Conservation (phyloP, 2,329 filamentous ascomycete genomes). For the Elsinoe arachidis region DNA sequence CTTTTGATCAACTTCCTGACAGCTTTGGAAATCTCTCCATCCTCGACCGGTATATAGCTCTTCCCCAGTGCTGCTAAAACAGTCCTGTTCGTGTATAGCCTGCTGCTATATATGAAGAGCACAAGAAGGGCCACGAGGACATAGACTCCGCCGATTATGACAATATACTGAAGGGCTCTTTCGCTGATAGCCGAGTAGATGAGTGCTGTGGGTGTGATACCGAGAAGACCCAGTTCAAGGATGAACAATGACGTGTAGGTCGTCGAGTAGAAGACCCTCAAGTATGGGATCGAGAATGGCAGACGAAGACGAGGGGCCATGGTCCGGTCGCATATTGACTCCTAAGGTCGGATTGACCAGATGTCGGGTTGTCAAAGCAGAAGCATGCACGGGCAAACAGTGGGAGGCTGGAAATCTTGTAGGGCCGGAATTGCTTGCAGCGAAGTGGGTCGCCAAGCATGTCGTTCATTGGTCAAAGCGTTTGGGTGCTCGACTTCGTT, state of each 20-base stretch:
- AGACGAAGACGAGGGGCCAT: constrained; percentile 17
- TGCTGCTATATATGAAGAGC: constrained; percentile 66
- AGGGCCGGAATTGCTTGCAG: constrained; percentile 7
- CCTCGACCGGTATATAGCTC: constrained; percentile 74
- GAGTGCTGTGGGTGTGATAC: constrained; percentile 69
- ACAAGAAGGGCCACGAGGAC: constrained; percentile 62
- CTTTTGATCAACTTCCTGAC: constrained; percentile 69
- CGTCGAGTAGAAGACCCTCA: constrained; percentile 71
- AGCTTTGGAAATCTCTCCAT: constrained; percentile 66
- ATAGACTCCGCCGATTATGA: constrained; percentile 70
- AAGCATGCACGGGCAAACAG: constrained; percentile 6
- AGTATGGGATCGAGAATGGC: constrained; percentile 48
- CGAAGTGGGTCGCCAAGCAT: neutral
- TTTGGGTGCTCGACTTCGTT: neutral
- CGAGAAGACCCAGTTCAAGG: constrained; percentile 61
- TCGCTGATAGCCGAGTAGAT: constrained; percentile 67
- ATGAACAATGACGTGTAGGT: constrained; percentile 70
- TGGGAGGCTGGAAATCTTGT: neutral
- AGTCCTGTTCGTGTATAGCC: constrained; percentile 79
- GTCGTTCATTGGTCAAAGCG: neutral
- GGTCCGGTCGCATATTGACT: constrained; percentile 4
- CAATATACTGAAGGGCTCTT: constrained; percentile 66
- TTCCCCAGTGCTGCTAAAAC: constrained; percentile 78
- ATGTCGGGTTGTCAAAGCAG: neutral
- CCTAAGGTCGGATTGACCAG: neutral